phyloP scores from a whole-genome alignment of 768 basidiomycete species.

The Epithele typhae region DNA sequence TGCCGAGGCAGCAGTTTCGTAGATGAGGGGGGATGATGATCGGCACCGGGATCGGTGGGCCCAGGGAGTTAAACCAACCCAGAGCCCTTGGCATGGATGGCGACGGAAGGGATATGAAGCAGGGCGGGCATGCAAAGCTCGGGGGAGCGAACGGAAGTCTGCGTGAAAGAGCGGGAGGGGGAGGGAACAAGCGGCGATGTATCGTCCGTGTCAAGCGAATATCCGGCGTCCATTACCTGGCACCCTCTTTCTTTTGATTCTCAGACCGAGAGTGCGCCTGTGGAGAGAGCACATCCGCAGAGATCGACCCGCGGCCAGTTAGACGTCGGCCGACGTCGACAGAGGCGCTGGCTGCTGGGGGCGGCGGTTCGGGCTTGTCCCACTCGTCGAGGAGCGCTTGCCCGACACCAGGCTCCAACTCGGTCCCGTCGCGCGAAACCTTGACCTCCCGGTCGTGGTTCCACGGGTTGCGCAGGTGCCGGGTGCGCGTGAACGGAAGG shows the following conservation, averaged over 20 bases:
- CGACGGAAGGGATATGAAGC: too few species aligned
- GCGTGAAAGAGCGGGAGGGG: too few species aligned
- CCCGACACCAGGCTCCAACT: conserved; percentile 79
- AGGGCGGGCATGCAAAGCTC: too few species aligned
- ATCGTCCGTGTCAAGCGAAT: background rate
- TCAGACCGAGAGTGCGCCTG: too few species aligned
- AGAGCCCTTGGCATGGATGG: too few species aligned
- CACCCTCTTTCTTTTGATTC: too few species aligned
- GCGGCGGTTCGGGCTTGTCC: conserved; percentile 32
- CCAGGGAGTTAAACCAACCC: too few species aligned
- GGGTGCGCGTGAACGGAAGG: conserved; percentile 71
- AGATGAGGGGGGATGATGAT: conserved; percentile 5
- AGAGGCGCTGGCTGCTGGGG: conserved; percentile 11
- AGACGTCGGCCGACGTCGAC: conserved; percentile 11
- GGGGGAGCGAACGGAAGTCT: too few species aligned
- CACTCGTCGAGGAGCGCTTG: conserved; percentile 68
- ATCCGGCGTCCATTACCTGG: too few species aligned
- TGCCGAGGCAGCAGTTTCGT: conserved; percentile 17
- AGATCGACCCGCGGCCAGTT: conserved; percentile 11
- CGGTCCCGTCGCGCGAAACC: conserved; percentile 87
- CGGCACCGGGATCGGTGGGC: too few species aligned
- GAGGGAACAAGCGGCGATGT: background rate
- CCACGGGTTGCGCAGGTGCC: conserved; percentile 88
- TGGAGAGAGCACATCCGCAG: conserved; percentile 4
- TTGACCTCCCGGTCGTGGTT: conserved; percentile 82